Conservation (phyloP, 768 basidiomycete species). For the Royoungia palumana region DNA sequence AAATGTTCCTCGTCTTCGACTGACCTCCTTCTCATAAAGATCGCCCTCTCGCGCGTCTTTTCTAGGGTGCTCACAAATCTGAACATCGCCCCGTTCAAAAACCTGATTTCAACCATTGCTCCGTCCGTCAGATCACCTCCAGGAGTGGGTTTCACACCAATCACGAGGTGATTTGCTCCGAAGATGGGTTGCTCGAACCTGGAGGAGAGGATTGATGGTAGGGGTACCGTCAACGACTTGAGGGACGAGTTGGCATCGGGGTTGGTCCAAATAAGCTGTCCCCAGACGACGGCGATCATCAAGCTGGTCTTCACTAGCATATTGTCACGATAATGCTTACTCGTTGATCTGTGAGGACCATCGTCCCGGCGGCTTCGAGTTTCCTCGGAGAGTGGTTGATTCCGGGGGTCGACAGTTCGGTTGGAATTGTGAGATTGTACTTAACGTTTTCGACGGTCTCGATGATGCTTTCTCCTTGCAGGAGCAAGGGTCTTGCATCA, state of each 20-base stretch:
- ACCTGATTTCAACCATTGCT: slow-evolving; percentile 63
- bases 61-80: slow-evolving; percentile 69
- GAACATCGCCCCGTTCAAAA: slow-evolving; percentile 67
- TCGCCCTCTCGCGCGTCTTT: slow-evolving; percentile 71
- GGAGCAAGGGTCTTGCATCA: slow-evolving; percentile 53
- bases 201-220: slow-evolving; percentile 62
- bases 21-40: slow-evolving; percentile 67
- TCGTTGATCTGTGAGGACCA: slow-evolving; percentile 70
- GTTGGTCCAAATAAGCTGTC: slow-evolving; percentile 62
- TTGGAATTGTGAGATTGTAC: slow-evolving; percentile 54
- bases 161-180: slow-evolving; percentile 59
- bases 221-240: slow-evolving; percentile 51
- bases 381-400: slow-evolving; percentile 55
- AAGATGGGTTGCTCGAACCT: slow-evolving; percentile 77
- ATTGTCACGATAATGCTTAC: slow-evolving; percentile 44
- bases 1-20: slow-evolving; percentile 33
- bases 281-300: slow-evolving; percentile 4
- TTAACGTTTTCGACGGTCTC: slow-evolving; percentile 60
- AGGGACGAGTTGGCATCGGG: slow-evolving; percentile 34
- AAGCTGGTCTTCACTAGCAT: background rate
- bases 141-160: slow-evolving; percentile 64
- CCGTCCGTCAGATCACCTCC: slow-evolving; percentile 66
- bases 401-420: slow-evolving; percentile 44
- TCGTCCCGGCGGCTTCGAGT: slow-evolving; percentile 54
- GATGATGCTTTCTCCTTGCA: slow-evolving; percentile 60